phyloP scores from a whole-genome alignment of 768 basidiomycete species.

The Coprinellus micaceus region DNA sequence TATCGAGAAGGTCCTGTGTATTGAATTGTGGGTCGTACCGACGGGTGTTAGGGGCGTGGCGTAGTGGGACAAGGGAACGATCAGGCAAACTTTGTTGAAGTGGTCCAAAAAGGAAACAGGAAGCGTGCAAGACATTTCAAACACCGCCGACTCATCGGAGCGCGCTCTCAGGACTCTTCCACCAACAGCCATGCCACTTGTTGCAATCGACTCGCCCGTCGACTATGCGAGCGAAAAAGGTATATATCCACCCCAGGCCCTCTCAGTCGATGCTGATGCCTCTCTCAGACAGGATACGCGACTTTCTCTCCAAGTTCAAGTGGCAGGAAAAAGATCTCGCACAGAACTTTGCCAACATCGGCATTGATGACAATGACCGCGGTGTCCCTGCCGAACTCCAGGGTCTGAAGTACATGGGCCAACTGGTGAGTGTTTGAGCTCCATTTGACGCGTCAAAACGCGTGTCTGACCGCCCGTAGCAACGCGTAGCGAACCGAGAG shows the following conservation, averaged over 20 bases:
- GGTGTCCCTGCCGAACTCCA: constrained; percentile 30
- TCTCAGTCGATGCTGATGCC: not conserved
- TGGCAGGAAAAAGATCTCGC: constrained; percentile 60
- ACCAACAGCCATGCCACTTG: constrained; percentile 57
- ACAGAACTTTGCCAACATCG: constrained; percentile 65
- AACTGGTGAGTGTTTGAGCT: constrained; percentile 57
- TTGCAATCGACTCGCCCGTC: constrained; percentile 55
- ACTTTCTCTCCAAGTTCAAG: constrained; percentile 70
- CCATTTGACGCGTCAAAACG: constrained; percentile 26
- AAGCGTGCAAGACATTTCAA: constrained; percentile 26
- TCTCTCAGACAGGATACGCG: constrained; percentile 57
- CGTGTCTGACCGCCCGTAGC: constrained; percentile 44
- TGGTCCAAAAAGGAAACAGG: not conserved
- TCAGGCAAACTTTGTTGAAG: not conserved
- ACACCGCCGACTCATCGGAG: constrained; percentile 35
- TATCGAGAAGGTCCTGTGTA: too few relatives aligned
- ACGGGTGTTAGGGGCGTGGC: not conserved
- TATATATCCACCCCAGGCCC: constrained; percentile 19
- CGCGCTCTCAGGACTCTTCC: constrained; percentile 20
- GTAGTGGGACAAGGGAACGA: not conserved
- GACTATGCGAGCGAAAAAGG: constrained; percentile 75
- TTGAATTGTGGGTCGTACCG: too few relatives aligned
- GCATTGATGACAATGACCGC: constrained; percentile 51
- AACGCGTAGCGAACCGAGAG: constrained; percentile 90
- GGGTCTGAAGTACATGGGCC: constrained; percentile 74